Conservation (phyloP, 2,329 filamentous ascomycete genomes). For the Colletotrichum sp. region DNA sequence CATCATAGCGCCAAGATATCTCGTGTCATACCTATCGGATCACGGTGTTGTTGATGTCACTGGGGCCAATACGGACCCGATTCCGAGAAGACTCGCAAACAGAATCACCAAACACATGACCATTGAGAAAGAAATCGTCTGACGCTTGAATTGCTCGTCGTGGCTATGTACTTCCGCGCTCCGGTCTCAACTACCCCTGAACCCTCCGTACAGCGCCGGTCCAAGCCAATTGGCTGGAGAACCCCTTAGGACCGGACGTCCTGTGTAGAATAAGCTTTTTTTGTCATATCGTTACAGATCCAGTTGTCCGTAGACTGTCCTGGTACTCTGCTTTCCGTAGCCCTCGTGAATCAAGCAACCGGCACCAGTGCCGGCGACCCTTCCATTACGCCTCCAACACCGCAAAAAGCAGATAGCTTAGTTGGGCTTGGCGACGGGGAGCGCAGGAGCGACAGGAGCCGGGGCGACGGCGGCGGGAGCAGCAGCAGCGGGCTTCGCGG, state of each 20-base stretch:
- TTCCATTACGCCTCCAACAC: background rate
- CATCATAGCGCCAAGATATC: conserved; percentile 8
- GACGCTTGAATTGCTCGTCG: conserved; percentile 1
- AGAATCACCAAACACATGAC: background rate
- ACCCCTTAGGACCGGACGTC: background rate
- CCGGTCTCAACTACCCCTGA: background rate
- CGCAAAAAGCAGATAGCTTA: background rate
- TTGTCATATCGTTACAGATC: background rate
- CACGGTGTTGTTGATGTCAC: background rate
- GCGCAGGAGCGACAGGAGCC: conserved; percentile 7
- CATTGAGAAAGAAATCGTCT: background rate
- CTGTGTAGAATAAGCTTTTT: background rate
- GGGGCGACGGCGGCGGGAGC: conserved; percentile 5
- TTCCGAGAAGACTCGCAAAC: background rate
- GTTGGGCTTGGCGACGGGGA: conserved; percentile 4
- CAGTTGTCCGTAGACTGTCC: background rate
- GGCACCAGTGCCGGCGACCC: conserved; percentile 6
- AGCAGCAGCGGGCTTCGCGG: background rate
- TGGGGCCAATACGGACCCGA: background rate
- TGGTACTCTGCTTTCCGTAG: background rate
- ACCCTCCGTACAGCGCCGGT: background rate
- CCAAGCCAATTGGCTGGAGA: background rate
- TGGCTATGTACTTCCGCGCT: conserved; percentile 2
- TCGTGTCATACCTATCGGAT: background rate
- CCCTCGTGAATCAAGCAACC: background rate